These are phyloP conservation scores for Hyaloscypha finlandica DNA, from an alignment of 495 filamentous ascomycete genomes.

Conservation along the genomic window DNA sequence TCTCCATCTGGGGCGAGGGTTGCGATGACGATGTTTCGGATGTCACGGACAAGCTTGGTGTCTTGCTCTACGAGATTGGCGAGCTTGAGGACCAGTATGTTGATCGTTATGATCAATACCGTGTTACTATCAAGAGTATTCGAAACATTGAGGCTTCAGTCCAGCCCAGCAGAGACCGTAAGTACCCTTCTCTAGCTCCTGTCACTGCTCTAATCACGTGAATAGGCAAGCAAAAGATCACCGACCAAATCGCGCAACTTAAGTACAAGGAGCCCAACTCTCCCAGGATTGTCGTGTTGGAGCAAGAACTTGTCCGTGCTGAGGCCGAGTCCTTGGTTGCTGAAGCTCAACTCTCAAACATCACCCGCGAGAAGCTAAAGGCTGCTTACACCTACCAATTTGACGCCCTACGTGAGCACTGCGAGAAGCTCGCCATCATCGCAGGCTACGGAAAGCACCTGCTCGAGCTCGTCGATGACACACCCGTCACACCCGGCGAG, in stretches of 20 bases:
- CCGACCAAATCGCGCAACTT: constrained; percentile 96
- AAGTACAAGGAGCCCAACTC: constrained; percentile 99
- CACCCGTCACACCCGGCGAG: constrained; percentile 94
- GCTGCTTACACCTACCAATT: constrained; percentile 98
- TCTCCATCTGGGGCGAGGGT: constrained; percentile 95
- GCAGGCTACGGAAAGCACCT: constrained; percentile 97
- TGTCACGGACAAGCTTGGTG: constrained; percentile 97
- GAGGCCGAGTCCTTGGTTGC: constrained; percentile 98
- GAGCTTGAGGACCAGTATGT: constrained; percentile 98
- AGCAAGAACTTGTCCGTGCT: constrained; percentile 97
- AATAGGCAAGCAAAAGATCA: constrained; percentile 98
- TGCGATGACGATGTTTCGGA: constrained; percentile 98
- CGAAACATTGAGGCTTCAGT: constrained; percentile 98
- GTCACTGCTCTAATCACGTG: constrained; percentile 20
- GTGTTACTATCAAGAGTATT: constrained; percentile 98
- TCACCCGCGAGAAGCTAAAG: constrained; percentile 99
- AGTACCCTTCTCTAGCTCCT: constrained; percentile 37
- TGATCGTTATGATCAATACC: constrained; percentile 98
- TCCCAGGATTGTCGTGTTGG: constrained; percentile 93
- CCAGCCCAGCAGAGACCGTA: constrained; percentile 95
- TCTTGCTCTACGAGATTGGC: constrained; percentile 93
- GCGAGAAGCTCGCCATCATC: constrained; percentile 97
- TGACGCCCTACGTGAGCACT: constrained; percentile 95
- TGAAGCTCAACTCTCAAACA: constrained; percentile 97
- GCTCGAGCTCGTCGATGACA: constrained; percentile 92